These are phyloP conservation scores for Mortierella sp. DNA, from an alignment of 371 early-diverging fungal genomes.

Conservation along the genomic window DNA sequence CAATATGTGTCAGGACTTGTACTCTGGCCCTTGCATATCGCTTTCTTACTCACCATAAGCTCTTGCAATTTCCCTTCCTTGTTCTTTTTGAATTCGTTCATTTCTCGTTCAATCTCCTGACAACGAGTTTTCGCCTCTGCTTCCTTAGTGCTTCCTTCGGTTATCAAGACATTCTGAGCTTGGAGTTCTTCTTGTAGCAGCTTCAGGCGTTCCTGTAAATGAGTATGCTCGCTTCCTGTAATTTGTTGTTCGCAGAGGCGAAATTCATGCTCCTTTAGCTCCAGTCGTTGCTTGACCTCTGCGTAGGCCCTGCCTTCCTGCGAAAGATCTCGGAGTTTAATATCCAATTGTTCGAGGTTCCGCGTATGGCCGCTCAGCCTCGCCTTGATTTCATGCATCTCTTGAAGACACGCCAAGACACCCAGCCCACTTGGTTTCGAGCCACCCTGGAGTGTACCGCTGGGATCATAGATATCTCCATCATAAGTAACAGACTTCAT, in stretches of 20 bases:
- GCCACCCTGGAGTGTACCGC: constrained; percentile 98
- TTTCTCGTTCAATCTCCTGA: constrained; percentile 83
- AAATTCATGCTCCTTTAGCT: constrained; percentile 79
- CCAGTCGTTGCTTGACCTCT: constrained; percentile 68
- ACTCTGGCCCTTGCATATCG: too few relatives aligned
- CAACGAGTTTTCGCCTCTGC: constrained; percentile 57
- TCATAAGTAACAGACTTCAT: constrained; percentile 95
- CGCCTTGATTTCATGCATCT: constrained; percentile 66
- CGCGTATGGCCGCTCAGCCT: constrained; percentile 61
- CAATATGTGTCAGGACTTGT: too few relatives aligned
- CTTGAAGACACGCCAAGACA: constrained; percentile 78
- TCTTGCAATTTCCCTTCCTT: constrained; percentile 87
- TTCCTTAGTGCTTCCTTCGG: constrained; percentile 56
- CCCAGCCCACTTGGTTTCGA: constrained; percentile 82
- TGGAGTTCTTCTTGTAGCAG: constrained; percentile 61
- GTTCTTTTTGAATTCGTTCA: constrained; percentile 86
- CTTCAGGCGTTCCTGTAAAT: constrained; percentile 54
- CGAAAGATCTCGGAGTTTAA: constrained; percentile 52
- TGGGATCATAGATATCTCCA: constrained; percentile 99
- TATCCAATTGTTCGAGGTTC: constrained; percentile 59
- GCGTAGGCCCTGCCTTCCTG: constrained; percentile 58
- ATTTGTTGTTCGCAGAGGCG: constrained; percentile 76
- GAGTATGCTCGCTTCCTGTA: constrained; percentile 74
- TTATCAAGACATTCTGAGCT: constrained; percentile 45
- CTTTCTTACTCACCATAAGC: constrained; percentile 66